Conservation (phyloP, 805 yeast species). For the Phaffomyces opuntiae region DNA sequence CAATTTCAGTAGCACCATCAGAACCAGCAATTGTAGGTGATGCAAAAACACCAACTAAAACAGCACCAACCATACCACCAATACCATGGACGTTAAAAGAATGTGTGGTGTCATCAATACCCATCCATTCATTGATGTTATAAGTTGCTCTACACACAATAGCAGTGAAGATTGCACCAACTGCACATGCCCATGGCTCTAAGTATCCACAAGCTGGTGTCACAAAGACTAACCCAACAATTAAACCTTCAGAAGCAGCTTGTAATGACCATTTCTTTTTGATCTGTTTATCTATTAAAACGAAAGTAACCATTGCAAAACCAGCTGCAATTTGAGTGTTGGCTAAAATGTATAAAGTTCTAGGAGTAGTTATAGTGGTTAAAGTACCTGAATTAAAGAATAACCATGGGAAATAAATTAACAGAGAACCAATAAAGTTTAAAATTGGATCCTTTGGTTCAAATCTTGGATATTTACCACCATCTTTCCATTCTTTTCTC, state of each 20-base stretch:
- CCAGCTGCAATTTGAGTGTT: conserved; percentile 88
- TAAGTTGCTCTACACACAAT: conserved; percentile 81
- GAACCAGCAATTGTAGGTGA: conserved; percentile 81
- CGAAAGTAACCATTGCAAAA: conserved; percentile 86
- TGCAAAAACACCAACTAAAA: conserved; percentile 82
- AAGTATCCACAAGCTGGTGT: conserved; percentile 91
- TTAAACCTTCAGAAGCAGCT: conserved; percentile 89
- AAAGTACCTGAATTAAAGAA: conserved; percentile 85
- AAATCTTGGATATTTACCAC: conserved; percentile 49
- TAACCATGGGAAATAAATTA: conserved; percentile 93
- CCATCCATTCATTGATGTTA: conserved; percentile 66
- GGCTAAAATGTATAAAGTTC: conserved; percentile 83
- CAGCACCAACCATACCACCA: conserved; percentile 85
- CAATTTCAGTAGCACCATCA: conserved; percentile 77
- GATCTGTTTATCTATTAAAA: conserved; percentile 73
- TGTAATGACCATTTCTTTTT: conserved; percentile 89
- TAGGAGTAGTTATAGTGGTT: conserved; percentile 71
- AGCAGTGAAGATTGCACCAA: conserved; percentile 76
- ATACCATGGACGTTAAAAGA: conserved; percentile 95
- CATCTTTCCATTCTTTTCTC: conserved; percentile 42
- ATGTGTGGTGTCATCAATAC: conserved; percentile 89
- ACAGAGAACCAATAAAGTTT: conserved; percentile 78
- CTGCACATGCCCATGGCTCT: conserved; percentile 85
- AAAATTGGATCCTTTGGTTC: conserved; percentile 91
- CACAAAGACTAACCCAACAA: conserved; percentile 96